Conservation (phyloP, 1,284 basidiomycete species). For the Marasmius fiardii region DNA sequence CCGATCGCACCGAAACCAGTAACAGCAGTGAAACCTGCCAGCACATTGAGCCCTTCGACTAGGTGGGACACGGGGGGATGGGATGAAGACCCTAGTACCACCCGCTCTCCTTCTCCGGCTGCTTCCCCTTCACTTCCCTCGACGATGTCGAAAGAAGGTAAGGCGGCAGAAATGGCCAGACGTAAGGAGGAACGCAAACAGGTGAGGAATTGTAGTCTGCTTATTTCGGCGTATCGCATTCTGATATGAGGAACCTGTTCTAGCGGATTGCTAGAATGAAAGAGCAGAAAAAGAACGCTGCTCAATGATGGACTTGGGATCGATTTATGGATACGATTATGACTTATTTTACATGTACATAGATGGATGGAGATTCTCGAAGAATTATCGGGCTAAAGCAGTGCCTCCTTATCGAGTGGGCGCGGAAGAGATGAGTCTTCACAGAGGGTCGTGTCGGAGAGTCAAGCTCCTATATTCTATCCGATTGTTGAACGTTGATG, state of each 20-base stretch:
- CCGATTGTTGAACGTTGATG: background rate
- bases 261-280: conserved; percentile 70
- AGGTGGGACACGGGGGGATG: conserved; percentile 17
- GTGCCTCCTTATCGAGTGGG: too few relatives aligned
- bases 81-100: conserved; percentile 7
- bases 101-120: conserved; percentile 18
- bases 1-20: conserved; percentile 23
- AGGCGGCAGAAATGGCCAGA: conserved; percentile 83
- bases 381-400: too few relatives aligned
- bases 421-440: too few relatives aligned
- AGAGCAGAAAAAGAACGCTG: conserved; percentile 58
- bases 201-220: conserved; percentile 34
- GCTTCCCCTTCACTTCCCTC: conserved; percentile 22
- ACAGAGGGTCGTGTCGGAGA: too few relatives aligned
- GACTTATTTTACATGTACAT: too few relatives aligned
- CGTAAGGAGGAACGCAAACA: conserved; percentile 86
- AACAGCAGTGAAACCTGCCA: conserved; percentile 10
- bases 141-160: conserved; percentile 80
- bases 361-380: too few relatives aligned
- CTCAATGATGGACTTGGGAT: conserved; percentile 4
- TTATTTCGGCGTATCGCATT: background rate
- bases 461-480: background rate
- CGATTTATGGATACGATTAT: background rate
- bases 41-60: conserved; percentile 10
- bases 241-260: conserved; percentile 1